Conservation (phyloP, 768 basidiomycete species). For the Dioszegia aurantiaca region DNA sequence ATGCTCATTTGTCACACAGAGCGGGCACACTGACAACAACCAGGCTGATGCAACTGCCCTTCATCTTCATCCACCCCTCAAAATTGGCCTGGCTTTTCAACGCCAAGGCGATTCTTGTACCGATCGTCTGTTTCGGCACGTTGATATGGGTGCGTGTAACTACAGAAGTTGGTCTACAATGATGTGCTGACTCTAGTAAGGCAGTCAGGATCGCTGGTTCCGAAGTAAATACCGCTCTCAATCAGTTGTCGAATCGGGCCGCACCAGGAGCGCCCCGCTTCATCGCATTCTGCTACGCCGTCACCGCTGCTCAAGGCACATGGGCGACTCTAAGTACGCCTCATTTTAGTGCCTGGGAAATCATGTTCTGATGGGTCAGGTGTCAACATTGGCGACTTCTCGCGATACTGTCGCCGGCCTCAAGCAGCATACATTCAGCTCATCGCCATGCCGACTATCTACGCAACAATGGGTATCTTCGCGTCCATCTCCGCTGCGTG, state of each 20-base stretch:
- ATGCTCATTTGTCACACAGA: background rate
- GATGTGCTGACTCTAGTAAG: too few species aligned
- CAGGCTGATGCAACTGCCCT: slow-evolving; percentile 39
- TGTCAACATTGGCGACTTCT: slow-evolving; percentile 46
- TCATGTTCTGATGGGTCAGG: slow-evolving; percentile 5
- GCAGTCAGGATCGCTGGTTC: slow-evolving; percentile 28
- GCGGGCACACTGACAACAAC: background rate
- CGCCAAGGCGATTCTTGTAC: slow-evolving; percentile 37
- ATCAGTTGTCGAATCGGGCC: slow-evolving; percentile 24
- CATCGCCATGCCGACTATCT: slow-evolving; percentile 38
- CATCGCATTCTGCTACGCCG: slow-evolving; percentile 34
- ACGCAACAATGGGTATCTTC: slow-evolving; percentile 33
- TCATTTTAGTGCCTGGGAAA: background rate
- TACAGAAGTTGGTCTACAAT: too few species aligned
- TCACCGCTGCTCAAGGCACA: slow-evolving; percentile 33
- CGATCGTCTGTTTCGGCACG: slow-evolving; percentile 29
- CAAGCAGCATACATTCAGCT: slow-evolving; percentile 32
- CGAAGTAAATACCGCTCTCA: slow-evolving; percentile 23
- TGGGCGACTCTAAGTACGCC: slow-evolving; percentile 33
- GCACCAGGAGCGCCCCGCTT: slow-evolving; percentile 29
- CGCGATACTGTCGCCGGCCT: slow-evolving; percentile 34
- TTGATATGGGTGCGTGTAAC: background rate
- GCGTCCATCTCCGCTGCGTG: slow-evolving; percentile 39
- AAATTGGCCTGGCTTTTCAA: slow-evolving; percentile 38
- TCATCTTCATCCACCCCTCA: slow-evolving; percentile 42